These are phyloP conservation scores for Cyclostephanos invisitatus DNA, from an alignment of 108 stramenopile genomes.

Conservation along the genomic window DNA sequence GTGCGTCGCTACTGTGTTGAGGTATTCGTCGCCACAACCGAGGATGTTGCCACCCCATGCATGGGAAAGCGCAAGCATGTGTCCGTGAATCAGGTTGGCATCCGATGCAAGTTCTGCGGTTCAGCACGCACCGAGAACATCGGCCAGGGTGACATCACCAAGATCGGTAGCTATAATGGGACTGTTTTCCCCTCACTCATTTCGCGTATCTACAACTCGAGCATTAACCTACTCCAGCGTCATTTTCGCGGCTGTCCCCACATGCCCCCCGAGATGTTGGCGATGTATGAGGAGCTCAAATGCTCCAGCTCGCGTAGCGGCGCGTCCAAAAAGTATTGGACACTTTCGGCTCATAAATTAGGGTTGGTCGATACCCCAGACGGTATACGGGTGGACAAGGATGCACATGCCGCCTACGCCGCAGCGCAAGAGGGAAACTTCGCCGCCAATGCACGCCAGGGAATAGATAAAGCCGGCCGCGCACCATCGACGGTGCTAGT, in stretches of 20 bases:
- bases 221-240: slow-evolving; percentile 79
- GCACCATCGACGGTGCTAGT: slow-evolving; percentile 49
- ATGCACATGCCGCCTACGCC: slow-evolving; percentile 13
- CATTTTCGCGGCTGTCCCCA: slow-evolving; percentile 70
- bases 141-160: slow-evolving; percentile 13
- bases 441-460: background rate
- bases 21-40: slow-evolving; percentile 69
- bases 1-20: slow-evolving; percentile 77
- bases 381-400: slow-evolving; percentile 68
- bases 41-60: slow-evolving; percentile 75
- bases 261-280: slow-evolving; percentile 66
- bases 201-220: slow-evolving; percentile 79
- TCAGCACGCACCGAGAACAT: slow-evolving; percentile 27
- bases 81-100: slow-evolving; percentile 79
- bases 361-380: slow-evolving; percentile 78
- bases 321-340: slow-evolving; percentile 87
- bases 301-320: slow-evolving; percentile 76
- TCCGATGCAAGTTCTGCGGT: slow-evolving; percentile 84
- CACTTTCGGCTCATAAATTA: slow-evolving; percentile 61
- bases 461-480: background rate
- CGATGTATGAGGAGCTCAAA: slow-evolving; percentile 76
- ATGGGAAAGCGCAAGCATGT: slow-evolving; percentile 82
- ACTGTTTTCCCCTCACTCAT: slow-evolving; percentile 51
- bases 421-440: background rate
- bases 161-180: slow-evolving; percentile 35